Evolutionary conservation across 192 early-diverging fungal species (phyloP).

Genomic region (Coemansia guatemalensis): DNA sequence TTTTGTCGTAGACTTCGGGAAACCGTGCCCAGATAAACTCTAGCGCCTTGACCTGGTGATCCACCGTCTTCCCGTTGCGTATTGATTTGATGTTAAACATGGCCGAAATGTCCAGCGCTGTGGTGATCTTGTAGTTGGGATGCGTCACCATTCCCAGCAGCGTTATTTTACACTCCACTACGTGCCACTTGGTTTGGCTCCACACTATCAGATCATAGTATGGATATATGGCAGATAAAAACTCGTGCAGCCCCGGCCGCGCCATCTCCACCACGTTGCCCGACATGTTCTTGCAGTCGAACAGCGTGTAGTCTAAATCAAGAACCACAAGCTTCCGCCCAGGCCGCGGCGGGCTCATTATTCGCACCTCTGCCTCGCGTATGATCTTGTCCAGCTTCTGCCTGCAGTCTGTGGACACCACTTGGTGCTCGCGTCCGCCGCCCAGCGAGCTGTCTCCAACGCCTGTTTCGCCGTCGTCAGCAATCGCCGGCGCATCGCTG

Average conservation of each 20-base stretch:
- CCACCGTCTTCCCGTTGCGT: constrained; percentile 55
- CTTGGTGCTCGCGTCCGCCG: constrained; percentile 12
- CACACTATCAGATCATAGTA: constrained; percentile 76
- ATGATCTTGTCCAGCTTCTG: constrained; percentile 11
- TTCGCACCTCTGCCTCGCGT: constrained; percentile 11
- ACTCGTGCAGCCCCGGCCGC: constrained; percentile 64
- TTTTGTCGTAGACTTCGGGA: constrained; percentile 42
- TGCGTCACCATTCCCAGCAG: constrained; percentile 66
- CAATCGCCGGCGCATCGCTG: constrained; percentile 10
- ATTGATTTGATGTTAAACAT: constrained; percentile 66
- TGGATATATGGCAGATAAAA: constrained; percentile 62
- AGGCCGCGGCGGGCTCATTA: constrained; percentile 37
- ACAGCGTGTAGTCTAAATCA: constrained; percentile 78
- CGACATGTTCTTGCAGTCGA: constrained; percentile 68
- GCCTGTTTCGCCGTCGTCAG: neutral
- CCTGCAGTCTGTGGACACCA: constrained; percentile 15
- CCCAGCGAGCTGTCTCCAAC: neutral
- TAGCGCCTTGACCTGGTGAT: constrained; percentile 72
- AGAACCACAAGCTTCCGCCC: constrained; percentile 68
- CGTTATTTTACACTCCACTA: constrained; percentile 74
- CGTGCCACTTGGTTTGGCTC: constrained; percentile 75
- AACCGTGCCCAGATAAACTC: constrained; percentile 66
- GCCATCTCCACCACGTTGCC: constrained; percentile 61
- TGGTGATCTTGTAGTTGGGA: constrained; percentile 63
- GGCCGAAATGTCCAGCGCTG: constrained; percentile 67